These are phyloP conservation scores for Aspergillus tanneri DNA, from an alignment of 2,329 filamentous ascomycete genomes.

Conservation along the genomic window DNA sequence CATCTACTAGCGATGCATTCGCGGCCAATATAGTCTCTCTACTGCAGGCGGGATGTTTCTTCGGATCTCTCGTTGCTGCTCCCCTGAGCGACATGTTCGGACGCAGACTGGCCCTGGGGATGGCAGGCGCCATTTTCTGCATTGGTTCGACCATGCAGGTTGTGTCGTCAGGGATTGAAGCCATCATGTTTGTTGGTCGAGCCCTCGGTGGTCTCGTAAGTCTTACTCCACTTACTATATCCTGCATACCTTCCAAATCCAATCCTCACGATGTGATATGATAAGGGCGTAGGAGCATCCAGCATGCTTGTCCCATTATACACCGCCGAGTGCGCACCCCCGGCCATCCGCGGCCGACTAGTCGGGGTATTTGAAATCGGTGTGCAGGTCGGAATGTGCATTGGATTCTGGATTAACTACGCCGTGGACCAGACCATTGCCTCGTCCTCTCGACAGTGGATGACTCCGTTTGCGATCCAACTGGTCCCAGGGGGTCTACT, in stretches of 20 bases:
- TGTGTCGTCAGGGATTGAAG: slow-evolving; percentile 59
- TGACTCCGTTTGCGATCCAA: slow-evolving; percentile 37
- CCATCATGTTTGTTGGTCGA: slow-evolving; percentile 54
- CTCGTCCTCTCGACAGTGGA: slow-evolving; percentile 31
- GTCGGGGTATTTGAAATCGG: slow-evolving; percentile 56
- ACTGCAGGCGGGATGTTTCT: slow-evolving; percentile 80
- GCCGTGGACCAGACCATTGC: slow-evolving; percentile 46
- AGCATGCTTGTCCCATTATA: slow-evolving; percentile 60
- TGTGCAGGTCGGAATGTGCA: slow-evolving; percentile 49
- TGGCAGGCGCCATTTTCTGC: slow-evolving; percentile 64
- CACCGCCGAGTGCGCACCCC: slow-evolving; percentile 56
- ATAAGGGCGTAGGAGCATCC: no score
- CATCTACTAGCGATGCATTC: no score
- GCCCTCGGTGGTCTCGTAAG: slow-evolving; percentile 55
- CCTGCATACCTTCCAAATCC: no score
- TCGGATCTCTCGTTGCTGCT: slow-evolving; percentile 67
- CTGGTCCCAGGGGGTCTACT: slow-evolving; percentile 35
- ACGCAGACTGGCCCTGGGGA: slow-evolving; percentile 60
- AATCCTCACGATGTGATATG: no score
- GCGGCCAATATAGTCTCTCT: slow-evolving; percentile 78
- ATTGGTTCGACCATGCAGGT: slow-evolving; percentile 68
- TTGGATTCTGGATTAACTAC: slow-evolving; percentile 53
- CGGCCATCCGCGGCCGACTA: slow-evolving; percentile 54
- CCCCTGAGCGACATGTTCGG: slow-evolving; percentile 63
- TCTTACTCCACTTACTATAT: no score